Base-by-base conservation (phyloP, 169 alveolate species). In the Plasmodium berghei region DNA sequence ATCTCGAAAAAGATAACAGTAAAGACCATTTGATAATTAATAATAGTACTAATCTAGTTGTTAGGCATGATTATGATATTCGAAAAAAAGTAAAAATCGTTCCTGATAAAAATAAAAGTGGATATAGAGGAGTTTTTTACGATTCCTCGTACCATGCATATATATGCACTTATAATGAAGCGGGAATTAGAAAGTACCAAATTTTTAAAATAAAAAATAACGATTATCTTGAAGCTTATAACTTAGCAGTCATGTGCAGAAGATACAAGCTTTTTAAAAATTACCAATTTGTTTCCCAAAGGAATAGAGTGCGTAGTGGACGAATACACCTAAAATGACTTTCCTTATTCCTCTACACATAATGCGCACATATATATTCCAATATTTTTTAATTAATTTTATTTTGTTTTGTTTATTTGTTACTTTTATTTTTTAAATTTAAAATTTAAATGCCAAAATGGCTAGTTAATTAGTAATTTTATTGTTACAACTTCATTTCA, bases 121-220 rank as follows among this genome's bases (percentile, higher is more conserved):
- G 96, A n/a, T 93, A 88, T 55, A 66, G 96, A 28, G 96, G 96
- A 8, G 94, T 93, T 4, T 91, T 93, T 87, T 93, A 91, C 83
- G 96, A 93, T 59, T 42, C 91, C 20, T 70, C 92, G 52, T 59
- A 89, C 5, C 87, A 91, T 45, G 88, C 94, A 18, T 93, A 93
- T 92, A 93, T 89, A 9, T 93, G 87, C 18, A 62, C 49, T 34
- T 93, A 88, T 87, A 90, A 90, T 72, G 96, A 93, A 24, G 92
- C 93, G 16, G 96, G 96, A 12, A 66, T 91, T 54, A 28, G 96
- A 34, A 93, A 93, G 91, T 93, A 83, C 62, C 93, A 92, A 48
- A 74, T 91, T 52, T 93, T 93, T 61, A 80, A 87, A 54, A 90
- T 91, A 14, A 56, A 72, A 64, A 89, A 90, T 54, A 88, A 88